Evolutionary conservation across 768 basidiomycete species (phyloP).

Genomic region (Mycena venus): DNA sequence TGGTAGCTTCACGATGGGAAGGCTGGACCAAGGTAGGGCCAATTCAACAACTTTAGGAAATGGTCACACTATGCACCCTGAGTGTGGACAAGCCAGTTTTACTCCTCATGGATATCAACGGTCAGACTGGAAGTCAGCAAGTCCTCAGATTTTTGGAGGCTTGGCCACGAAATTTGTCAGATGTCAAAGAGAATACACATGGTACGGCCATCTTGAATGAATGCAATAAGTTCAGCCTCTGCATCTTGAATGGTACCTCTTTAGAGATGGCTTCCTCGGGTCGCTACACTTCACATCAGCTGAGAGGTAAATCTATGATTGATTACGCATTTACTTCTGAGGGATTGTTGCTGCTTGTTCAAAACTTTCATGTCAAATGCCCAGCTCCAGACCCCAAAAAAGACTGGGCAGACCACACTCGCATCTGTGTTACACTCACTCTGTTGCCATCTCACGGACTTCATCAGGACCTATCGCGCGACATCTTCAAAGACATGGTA

Average conservation of each 20-base stretch:
- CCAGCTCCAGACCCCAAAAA: neutral
- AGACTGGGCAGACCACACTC: conserved; percentile 19
- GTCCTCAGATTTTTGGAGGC: neutral
- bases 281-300: neutral
- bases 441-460: neutral
- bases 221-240: neutral
- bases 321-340: neutral
- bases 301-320: neutral
- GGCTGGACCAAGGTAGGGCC: too few relatives aligned
- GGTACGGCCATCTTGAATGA: neutral
- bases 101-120: too few relatives aligned
- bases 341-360: neutral
- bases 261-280: neutral
- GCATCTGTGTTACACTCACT: too few relatives aligned
- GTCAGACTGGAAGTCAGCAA: too few relatives aligned
- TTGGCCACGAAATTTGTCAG: neutral
- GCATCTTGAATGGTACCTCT: conserved; percentile 3
- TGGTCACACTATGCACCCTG: neutral
- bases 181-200: neutral
- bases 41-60: neutral
- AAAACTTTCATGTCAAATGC: too few relatives aligned
- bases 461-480: neutral
- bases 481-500: too few relatives aligned
- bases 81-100: neutral
- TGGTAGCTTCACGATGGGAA: too few relatives aligned